Conservation (phyloP, 129 eudicot species). For the Gnaphalium uliginosum region DNA sequence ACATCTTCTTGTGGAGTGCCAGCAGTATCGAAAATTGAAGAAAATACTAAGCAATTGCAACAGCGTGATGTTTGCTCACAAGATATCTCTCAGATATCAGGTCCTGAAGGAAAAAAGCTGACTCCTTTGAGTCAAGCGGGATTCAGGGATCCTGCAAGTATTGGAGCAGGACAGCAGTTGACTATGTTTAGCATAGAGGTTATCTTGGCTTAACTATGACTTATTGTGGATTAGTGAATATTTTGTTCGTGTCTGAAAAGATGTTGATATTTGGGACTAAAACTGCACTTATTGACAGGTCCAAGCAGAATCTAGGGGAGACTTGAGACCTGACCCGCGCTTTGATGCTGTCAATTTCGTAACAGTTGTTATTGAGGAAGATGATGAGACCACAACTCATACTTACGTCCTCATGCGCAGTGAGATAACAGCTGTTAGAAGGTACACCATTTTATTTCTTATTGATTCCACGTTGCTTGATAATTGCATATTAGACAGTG, state of each 20-base stretch:
- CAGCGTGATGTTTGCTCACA: not conserved
- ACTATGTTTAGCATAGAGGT: conserved; percentile 90
- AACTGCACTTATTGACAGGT: conserved; percentile 44
- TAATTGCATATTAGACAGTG: conserved; percentile 3
- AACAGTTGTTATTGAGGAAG: conserved; percentile 69
- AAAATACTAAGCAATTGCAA: too few relatives aligned
- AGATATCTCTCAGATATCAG: conserved; percentile 90
- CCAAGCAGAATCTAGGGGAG: conserved; percentile 94
- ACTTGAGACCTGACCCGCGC: conserved; percentile 79
- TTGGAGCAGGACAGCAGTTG: conserved; percentile 89
- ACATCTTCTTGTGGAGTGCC: conserved; percentile 17
- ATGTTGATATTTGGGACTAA: conserved; percentile 22
- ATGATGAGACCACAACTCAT: conserved; percentile 43
- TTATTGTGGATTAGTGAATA: not conserved
- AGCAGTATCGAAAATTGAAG: not conserved
- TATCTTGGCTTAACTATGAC: conserved; percentile 4
- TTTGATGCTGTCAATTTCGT: conserved; percentile 77
- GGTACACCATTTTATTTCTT: conserved; percentile 37
- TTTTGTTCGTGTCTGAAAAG: conserved; percentile 10
- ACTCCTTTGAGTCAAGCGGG: conserved; percentile 96
- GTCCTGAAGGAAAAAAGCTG: conserved; percentile 65
- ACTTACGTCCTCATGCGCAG: conserved; percentile 59
- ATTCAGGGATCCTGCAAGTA: conserved; percentile 89
- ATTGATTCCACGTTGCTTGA: not conserved
- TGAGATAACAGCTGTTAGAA: conserved; percentile 35